Evolutionary conservation across 2,329 filamentous ascomycete genomes (phyloP).

Genomic region (Colletotrichum navitas): DNA sequence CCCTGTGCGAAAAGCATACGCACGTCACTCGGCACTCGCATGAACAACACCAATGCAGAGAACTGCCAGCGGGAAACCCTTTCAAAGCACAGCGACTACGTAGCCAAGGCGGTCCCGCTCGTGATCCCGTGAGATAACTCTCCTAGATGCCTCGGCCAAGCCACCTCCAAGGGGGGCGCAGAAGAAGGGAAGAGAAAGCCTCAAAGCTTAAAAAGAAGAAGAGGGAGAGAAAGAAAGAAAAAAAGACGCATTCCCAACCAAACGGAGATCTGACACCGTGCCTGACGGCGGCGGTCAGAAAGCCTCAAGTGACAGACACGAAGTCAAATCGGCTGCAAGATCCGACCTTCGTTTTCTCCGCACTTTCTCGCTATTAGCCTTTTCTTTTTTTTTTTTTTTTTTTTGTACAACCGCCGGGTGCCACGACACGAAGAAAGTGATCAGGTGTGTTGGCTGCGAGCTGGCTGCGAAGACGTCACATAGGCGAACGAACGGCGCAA

Average conservation of each 20-base stretch:
- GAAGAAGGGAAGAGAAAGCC: not conserved
- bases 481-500: not conserved
- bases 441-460: constrained; percentile 12
- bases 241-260: not conserved
- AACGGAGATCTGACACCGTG: not conserved
- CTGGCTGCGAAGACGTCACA: constrained; percentile 29
- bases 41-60: constrained; percentile 37
- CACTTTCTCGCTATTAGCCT: not conserved
- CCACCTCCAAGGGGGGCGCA: not conserved
- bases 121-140: not conserved
- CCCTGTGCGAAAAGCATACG: constrained; percentile 11
- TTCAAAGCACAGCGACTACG: constrained; percentile 1
- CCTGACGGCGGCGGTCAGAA: not conserved
- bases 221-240: too few species aligned
- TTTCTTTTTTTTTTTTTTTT: not conserved
- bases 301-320: not conserved
- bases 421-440: not conserved
- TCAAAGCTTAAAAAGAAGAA: not conserved
- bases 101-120: not conserved
- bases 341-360: not conserved
- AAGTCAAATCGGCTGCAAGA: not conserved
- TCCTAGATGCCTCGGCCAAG: not conserved
- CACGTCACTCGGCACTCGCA: constrained; percentile 33
- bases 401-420: not conserved
- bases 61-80: not conserved